Conservation (phyloP, 2,329 filamentous ascomycete genomes). For the Hymenotorrendiella dingleyae region DNA sequence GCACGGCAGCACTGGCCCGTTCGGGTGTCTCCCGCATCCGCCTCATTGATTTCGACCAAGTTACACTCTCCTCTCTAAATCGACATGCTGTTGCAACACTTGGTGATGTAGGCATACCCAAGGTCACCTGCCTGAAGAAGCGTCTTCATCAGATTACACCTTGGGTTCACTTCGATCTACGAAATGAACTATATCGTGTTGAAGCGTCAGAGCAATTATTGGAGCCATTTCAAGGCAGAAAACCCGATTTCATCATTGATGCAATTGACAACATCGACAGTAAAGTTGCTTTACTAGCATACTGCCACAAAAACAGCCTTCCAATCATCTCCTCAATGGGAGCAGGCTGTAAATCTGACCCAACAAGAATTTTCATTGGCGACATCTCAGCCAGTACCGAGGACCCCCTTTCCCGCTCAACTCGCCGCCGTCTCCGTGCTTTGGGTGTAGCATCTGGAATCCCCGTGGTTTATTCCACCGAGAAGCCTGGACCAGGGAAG, state of each 20-base stretch:
- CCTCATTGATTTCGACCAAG: conserved; percentile 95
- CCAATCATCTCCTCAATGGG: conserved; percentile 94
- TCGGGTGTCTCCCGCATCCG: conserved; percentile 85
- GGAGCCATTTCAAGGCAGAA: conserved; percentile 57
- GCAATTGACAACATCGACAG: conserved; percentile 98
- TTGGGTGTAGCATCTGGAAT: conserved; percentile 79
- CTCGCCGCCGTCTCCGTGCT: conserved; percentile 65
- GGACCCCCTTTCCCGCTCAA: conserved; percentile 81
- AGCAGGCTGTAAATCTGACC: conserved; percentile 85
- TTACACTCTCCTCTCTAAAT: conserved; percentile 89
- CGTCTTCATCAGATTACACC: conserved; percentile 81
- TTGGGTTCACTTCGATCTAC: conserved; percentile 85
- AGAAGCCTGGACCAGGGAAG: conserved; percentile 85
- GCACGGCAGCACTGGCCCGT: conserved; percentile 74
- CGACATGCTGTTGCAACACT: conserved; percentile 93
- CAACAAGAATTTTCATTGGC: conserved; percentile 79
- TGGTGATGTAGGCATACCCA: conserved; percentile 86
- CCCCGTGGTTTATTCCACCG: conserved; percentile 86
- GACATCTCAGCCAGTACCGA: conserved; percentile 87
- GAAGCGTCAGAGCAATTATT: conserved; percentile 61
- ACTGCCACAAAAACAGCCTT: conserved; percentile 72
- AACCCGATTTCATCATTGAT: conserved; percentile 86
- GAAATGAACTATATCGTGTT: conserved; percentile 75
- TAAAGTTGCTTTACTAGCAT: conserved; percentile 84
- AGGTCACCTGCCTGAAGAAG: conserved; percentile 77